Evolutionary conservation across 2,329 filamentous ascomycete genomes (phyloP), one percentile per base, ranked within the genome.

Genomic region (Neofusicoccum umdonicola): DNA sequence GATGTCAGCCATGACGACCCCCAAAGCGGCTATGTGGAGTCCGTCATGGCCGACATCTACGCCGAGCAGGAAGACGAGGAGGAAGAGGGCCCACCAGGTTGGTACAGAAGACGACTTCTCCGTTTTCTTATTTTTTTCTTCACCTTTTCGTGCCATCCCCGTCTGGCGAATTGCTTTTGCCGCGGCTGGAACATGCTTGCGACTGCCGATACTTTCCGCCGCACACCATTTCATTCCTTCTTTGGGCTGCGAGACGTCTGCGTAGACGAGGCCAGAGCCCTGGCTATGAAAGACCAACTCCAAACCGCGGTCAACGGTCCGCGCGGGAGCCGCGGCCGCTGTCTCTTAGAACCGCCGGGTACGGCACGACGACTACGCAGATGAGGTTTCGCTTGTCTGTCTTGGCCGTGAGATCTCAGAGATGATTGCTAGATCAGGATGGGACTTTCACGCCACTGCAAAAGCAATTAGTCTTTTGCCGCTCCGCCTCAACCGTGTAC

Each of bases 51-150:
- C 56, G 65, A 67, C 6, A 66, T 72, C 47, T 74, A 73, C 64
- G 74, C 76, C 7, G 71, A 68, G 2, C 73, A 71, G 15, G 71
- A 67, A 4, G 67, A 71, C 22, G 73, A 68, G 37, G 72, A 72
- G 15, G 72, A 73, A 8, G 66, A 70, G 34, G 66, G 67, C 15
- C 39, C 50, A 15, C 62, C 51, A 50, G 62, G 62, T 63, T 6
- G 34, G 61, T 63, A 11, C 22, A 12, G n/a, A 62, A 17, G 51
- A 34, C n/a, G 60, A 52, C 60, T 15, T 3, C 19, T 62, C 45
- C 13, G 19, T 52, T 44, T 35, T 41, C 47, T 41, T 15, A 11
- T 39, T 39, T 9, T 39, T 9, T 15, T 52, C 15, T n/a, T 39
- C 35, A 45, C 45, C 37, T 34, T 22, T 9, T 22, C 35, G 15